Base-by-base conservation (phyloP, 495 filamentous ascomycete species). In the Trichoderma gamsii region DNA sequence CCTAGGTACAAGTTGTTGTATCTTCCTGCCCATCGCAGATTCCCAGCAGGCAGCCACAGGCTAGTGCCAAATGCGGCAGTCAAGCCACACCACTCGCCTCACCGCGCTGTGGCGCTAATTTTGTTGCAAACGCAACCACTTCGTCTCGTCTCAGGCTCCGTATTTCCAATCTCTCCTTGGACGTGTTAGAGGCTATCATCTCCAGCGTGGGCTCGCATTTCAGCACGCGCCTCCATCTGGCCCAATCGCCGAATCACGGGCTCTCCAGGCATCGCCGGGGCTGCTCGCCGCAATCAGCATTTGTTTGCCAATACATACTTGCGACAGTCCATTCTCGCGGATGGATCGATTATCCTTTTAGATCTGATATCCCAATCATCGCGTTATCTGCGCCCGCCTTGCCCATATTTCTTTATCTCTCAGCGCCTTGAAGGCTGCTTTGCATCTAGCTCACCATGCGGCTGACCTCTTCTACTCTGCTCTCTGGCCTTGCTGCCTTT, bases 401-500 rank as follows among this genome's bases (percentile, higher is more conserved):
- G 9, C 11, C 25, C 6, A 12, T 61, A 15, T 6, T 32, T 29
- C 63, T 15, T 44, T 35, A 29, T 29, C 29, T 29, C 29, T 29
- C 21, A 32, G 21, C 35, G 63, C 41, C 63, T 41, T 23, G 4
- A 25, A 18, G 18, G 35, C 3, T 35, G 35, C 25, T 27, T 32
- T 12, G n/a, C 7, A 49, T 13, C 18, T 9, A 25, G 51, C 66
- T 61, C 27, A 63, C 41, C 69, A 70, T 70, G 69, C 67, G 74
- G 75, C 74, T 78, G 68, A 67, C 71, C 68, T 72, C 75, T 67
- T 70, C 77, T 44, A 72, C 78, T 63, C 70, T 83, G 69, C 68
- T 82, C 41, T 67, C 81, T 67, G 74, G 79, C 73, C 76, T 78
- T 41, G 80, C 77, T 64, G 73, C 72, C 35, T 69, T 79, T 49